phyloP scores from a whole-genome alignment of 2,329 filamentous ascomycete species.

The Apiospora rasikravindrae region DNA sequence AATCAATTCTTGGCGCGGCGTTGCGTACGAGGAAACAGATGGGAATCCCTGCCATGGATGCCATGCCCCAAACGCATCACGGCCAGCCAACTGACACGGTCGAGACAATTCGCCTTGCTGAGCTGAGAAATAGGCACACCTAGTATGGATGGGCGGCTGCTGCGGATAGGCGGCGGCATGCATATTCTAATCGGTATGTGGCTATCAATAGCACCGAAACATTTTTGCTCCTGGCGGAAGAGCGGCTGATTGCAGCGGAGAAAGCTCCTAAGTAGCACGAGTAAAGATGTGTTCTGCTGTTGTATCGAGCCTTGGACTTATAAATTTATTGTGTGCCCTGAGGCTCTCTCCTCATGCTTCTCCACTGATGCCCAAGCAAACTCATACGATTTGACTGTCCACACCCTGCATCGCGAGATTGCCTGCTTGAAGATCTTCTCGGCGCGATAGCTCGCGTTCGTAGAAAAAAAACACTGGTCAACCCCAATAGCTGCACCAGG shows the following conservation, averaged over 20 bases:
- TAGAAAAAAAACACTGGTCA: too few species aligned
- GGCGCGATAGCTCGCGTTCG: too few species aligned
- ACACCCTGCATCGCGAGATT: neutral
- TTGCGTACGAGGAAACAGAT: slow-evolving; percentile 9
- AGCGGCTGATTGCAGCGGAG: slow-evolving; percentile 2
- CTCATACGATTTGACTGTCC: neutral
- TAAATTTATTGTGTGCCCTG: neutral
- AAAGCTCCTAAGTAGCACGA: neutral
- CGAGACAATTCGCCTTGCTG: neutral
- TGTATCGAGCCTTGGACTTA: neutral
- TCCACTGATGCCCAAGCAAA: neutral
- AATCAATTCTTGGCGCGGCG: slow-evolving; percentile 7
- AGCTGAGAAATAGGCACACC: neutral
- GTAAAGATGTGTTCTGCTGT: neutral
- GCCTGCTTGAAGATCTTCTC: neutral
- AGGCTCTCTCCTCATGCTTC: neutral
- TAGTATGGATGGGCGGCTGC: neutral
- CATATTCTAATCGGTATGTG: neutral
- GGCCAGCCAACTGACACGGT: neutral
- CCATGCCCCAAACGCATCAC: neutral
- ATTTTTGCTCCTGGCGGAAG: neutral
- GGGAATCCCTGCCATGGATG: slow-evolving; percentile 2
- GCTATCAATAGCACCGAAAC: slow-evolving; percentile 11
- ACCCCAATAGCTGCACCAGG: too few species aligned
- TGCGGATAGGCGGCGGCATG: neutral